Evolutionary conservation across 305 asterid species (phyloP).

Genomic region (Fraxinus dipetala): DNA sequence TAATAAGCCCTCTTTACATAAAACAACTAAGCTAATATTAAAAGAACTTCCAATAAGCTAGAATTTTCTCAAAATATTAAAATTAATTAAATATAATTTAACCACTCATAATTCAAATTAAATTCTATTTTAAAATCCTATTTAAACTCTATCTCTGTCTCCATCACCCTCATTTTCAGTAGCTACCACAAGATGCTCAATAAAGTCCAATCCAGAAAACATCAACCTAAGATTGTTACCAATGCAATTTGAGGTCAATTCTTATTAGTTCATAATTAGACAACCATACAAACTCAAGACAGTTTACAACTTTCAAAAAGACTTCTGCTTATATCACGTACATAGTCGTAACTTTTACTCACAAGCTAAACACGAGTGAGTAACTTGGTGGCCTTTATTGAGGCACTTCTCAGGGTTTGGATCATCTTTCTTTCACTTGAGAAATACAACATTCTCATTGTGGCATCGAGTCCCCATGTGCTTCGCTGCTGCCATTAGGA

Average conservation of each 20-base stretch:
- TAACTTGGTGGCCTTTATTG: slow-evolving; percentile 36
- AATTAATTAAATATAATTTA: too few relatives aligned
- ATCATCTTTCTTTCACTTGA: slow-evolving; percentile 39
- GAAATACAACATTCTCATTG: slow-evolving; percentile 33
- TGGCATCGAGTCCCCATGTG: slow-evolving; percentile 36
- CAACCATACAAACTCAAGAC: background rate
- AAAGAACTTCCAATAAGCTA: too few relatives aligned
- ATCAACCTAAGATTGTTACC: background rate
- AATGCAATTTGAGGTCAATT: background rate
- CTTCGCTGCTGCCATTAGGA: slow-evolving; percentile 29
- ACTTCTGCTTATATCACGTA: background rate
- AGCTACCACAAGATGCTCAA: slow-evolving; percentile 13
- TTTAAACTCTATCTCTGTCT: too few relatives aligned
- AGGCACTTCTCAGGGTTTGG: slow-evolving; percentile 42
- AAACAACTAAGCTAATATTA: too few relatives aligned
- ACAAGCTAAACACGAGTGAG: slow-evolving; percentile 37
- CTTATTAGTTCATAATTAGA: background rate
- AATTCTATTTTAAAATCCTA: too few relatives aligned
- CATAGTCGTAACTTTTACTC: slow-evolving; percentile 13
- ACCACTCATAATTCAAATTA: too few relatives aligned
- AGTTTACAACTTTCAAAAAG: background rate
- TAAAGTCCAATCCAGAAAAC: slow-evolving; percentile 9
- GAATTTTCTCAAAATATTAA: too few relatives aligned
- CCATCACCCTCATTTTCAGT: background rate
- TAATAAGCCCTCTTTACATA: too few relatives aligned